phyloP scores from a whole-genome alignment of 139 green algal species.

The Tetradesmus obliquus region DNA sequence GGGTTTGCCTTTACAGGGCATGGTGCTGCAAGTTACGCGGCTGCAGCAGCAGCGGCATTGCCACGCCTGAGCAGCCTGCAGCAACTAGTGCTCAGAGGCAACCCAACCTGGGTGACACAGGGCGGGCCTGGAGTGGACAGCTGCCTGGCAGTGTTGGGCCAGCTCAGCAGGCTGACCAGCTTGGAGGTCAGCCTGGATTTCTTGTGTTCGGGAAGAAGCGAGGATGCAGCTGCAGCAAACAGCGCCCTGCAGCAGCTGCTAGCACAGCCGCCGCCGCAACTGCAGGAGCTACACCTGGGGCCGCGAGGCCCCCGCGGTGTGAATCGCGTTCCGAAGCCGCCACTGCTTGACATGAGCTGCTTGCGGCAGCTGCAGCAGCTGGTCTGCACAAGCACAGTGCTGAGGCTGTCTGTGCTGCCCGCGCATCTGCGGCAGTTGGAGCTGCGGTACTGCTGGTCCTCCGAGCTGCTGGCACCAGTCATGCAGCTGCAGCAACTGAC shows the following conservation, averaged over 20 bases:
- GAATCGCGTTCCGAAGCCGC: neutral
- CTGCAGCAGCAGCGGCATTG: too few species aligned
- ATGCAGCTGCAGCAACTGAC: neutral
- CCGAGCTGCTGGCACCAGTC: too few species aligned
- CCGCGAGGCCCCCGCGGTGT: too few species aligned
- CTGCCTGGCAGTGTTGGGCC: neutral
- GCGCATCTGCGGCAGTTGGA: neutral
- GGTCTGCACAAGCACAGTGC: neutral
- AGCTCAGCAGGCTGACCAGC: neutral
- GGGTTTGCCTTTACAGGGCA: too few species aligned
- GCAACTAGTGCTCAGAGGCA: neutral
- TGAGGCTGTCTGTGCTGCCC: neutral
- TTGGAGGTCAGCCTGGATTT: neutral
- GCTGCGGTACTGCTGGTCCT: too few species aligned
- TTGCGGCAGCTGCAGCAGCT: neutral
- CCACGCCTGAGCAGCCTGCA: neutral
- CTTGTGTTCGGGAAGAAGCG: neutral
- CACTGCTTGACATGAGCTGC: neutral
- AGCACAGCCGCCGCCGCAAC: neutral
- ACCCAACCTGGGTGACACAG: too few species aligned
- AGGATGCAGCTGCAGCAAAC: neutral
- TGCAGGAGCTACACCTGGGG: neutral
- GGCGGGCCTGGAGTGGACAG: too few species aligned
- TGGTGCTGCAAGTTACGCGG: too few species aligned
- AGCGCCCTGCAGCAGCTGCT: neutral